Base-by-base conservation (phyloP, 805 yeast species). In the Teunomyces kruisii region DNA sequence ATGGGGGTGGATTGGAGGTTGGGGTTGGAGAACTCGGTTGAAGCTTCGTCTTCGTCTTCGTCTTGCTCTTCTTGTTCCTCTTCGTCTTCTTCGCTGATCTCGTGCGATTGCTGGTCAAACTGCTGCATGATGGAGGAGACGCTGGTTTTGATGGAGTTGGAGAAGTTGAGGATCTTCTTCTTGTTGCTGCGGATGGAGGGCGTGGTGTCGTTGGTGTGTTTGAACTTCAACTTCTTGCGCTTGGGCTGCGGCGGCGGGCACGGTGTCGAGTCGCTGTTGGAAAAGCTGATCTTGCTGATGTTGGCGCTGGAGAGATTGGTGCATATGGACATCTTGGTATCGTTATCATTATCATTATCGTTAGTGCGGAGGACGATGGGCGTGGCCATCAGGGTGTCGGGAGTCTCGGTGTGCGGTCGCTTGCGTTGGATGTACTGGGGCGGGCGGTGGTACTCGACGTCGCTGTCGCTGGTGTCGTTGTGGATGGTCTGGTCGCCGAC, bases 201-300 rank as follows among this genome's bases (percentile, higher is more conserved):
- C 7, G 62, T 58, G 8, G 42, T 44, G 2, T 55, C 52, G 15
- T 48, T 33, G n/a, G 43, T 26, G 32, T 48, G 35, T 44, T 62
- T 65, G 40, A 63, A 58, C 48, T 60, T 62, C 30, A 67, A 47
- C 43, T 57, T 63, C 54, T 70, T 71, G n/a, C 73, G 54, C 22
- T 50, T 52, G 6, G 75, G 72, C 37, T 70, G 70, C 2, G 59
- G 70, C 2, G 59, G 51, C 2, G 76, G 76, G 46, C 76, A 71
- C 9, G 76, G 76, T 3, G 76, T 71, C 9, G 74, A 67, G 53
- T 71, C 73, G 13, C 69, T 62, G n/a, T 56, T 59, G 19, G 67
- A 60, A 36, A 65, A 63, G 46, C 68, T 62, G 28, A 54, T 32
- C 42, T 58, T 61, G 48, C 52, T 47, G 33, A 53, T 41, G 26